Conservation (phyloP, 805 yeast genomes). For the Millerozyma acaciae region DNA sequence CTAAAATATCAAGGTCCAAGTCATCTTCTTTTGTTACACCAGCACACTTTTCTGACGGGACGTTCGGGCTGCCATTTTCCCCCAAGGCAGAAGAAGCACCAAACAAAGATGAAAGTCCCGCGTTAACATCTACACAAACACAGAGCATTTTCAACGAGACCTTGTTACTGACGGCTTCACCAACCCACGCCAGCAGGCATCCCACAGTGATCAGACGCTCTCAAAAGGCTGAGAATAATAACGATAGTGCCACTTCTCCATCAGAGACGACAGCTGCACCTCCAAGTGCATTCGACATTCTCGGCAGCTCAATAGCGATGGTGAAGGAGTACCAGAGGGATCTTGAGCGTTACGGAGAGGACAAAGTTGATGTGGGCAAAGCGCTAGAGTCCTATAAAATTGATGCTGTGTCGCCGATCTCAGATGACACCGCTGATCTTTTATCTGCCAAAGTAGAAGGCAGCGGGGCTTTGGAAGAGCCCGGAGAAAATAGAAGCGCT, state of each 20-base stretch:
- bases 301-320: background rate
- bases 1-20: conserved; percentile 3
- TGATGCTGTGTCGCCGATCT: conserved; percentile 5
- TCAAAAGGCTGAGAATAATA: background rate
- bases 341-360: background rate
- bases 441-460: background rate
- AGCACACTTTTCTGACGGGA: too few relatives aligned
- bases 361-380: background rate
- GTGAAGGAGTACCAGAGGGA: background rate
- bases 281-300: too few relatives aligned
- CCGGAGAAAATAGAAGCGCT: background rate
- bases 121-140: conserved; percentile 8
- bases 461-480: background rate
- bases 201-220: conserved; percentile 5
- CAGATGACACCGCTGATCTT: conserved; percentile 1
- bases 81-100: background rate
- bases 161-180: conserved; percentile 11
- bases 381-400: background rate
- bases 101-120: conserved; percentile 1
- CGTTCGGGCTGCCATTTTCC: background rate
- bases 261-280: too few relatives aligned
- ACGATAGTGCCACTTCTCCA: too few relatives aligned
- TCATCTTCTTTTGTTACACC: conserved; percentile 2
- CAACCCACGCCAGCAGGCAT: conserved; percentile 6
- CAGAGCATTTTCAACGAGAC: conserved; percentile 17